Percentiles rank a stretch among this genome's conserved stretches.
Conservation (phyloP, 495 filamentous ascomycete species). For the Umbilicaria muhlenbergii region DNA sequence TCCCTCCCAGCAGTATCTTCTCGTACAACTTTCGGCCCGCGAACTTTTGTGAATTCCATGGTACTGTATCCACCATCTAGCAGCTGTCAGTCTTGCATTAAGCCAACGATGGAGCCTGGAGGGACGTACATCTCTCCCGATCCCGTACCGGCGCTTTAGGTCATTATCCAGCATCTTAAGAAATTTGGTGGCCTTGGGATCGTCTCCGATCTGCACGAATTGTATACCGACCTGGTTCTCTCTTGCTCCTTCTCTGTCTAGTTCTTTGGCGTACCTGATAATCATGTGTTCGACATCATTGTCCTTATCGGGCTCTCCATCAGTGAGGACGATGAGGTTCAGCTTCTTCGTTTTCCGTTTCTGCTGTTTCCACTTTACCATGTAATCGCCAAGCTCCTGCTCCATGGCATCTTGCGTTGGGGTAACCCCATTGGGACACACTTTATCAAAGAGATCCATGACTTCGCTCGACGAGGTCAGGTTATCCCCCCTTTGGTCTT, state of each 20-base stretch:
- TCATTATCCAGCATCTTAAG: conserved; percentile 65
- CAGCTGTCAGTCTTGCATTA: background rate
- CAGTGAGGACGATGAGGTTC: conserved; percentile 86
- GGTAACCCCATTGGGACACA: conserved; percentile 48
- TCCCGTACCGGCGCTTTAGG: conserved; percentile 17
- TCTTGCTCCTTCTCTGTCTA: conserved; percentile 56
- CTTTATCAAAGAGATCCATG: conserved; percentile 45
- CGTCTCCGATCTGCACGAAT: conserved; percentile 85
- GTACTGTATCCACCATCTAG: conserved; percentile 9
- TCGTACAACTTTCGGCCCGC: background rate
- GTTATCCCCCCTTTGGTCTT: conserved; percentile 15
- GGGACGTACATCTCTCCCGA: conserved; percentile 6
- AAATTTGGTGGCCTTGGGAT: conserved; percentile 42
- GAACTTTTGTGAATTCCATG: conserved; percentile 1
- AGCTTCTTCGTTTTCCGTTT: conserved; percentile 40
- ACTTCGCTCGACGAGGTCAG: conserved; percentile 37
- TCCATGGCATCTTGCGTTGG: conserved; percentile 58
- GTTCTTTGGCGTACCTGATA: conserved; percentile 42
- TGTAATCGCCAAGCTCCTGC: conserved; percentile 59
- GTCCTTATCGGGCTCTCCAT: conserved; percentile 60
- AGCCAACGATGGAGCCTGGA: background rate
- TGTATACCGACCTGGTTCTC: conserved; percentile 83
- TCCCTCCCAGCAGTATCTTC: conserved; percentile 5
- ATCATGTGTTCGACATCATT: conserved; percentile 55
- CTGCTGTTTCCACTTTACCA: conserved; percentile 20